Evolutionary conservation across 2,329 filamentous ascomycete genomes (phyloP).

Genomic region (Cryphonectria carpinicola): DNA sequence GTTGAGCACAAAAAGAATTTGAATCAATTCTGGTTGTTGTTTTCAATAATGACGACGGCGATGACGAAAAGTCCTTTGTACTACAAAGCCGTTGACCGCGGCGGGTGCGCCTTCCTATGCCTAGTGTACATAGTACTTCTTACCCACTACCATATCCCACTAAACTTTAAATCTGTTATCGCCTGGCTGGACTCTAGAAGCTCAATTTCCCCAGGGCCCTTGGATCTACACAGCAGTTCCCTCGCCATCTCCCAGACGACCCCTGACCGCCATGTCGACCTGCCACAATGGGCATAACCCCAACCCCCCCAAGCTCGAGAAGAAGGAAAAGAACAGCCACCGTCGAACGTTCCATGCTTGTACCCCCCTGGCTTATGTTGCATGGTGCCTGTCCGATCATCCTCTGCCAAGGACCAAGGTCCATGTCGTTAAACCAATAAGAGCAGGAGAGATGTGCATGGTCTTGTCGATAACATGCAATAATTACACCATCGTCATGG

Average conservation of each 20-base stretch:
- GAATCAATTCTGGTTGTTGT: background rate
- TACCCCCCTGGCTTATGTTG: background rate
- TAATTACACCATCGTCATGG: constrained; percentile 5
- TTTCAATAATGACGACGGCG: background rate
- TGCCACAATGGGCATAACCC: constrained; percentile 3
- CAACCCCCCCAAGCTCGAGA: no score
- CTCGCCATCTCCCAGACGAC: background rate
- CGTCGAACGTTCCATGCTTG: background rate
- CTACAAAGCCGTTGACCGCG: background rate
- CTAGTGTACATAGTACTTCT: background rate
- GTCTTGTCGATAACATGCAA: background rate
- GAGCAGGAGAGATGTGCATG: background rate
- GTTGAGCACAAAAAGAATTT: no score
- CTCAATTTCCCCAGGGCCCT: background rate
- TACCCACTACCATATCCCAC: background rate
- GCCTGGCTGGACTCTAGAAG: background rate
- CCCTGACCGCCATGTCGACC: background rate
- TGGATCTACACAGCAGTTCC: background rate
- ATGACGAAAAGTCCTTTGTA: background rate
- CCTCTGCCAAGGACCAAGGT: background rate
- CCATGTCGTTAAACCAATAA: constrained; percentile 6
- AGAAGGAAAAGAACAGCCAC: background rate
- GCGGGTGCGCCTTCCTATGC: background rate
- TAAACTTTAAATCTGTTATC: background rate
- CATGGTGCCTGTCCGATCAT: background rate